Evolutionary conservation across 192 early-diverging fungal species (phyloP), one percentile per base, ranked within the genome.

Genomic region (Coemansia sp.): DNA sequence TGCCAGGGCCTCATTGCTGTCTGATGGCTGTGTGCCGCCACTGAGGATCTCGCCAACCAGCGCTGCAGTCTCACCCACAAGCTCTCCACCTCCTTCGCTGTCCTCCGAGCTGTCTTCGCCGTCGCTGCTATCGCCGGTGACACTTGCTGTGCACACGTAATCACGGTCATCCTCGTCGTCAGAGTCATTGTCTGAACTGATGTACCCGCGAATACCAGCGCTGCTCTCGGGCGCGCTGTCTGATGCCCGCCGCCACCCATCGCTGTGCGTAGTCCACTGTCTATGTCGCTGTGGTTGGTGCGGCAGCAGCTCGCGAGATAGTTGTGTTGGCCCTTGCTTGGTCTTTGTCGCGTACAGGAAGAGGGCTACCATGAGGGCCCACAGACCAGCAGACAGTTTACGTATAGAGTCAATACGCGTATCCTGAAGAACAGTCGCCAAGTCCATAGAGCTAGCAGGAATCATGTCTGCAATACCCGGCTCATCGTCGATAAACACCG

Each of bases 401-500:
- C 73, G 67, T 0, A 73, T 39, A 0, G 80, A 72, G 58, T 69
- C 59, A 4, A 69, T 51, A 12, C 80, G 75, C 12, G 80, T 83
- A 60, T 69, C 68, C 19, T 61, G 60, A 14, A 83, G 41, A 6
- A 66, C 63, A 4, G 44, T 51, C 5, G 45, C 69, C 45, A 83
- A 29, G 4, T 69, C 70, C 19, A 67, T 63, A 4, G 69, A 17
- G 38, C 55, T 65, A 14, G 63, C 27, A 8, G 66, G 73, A 2
- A 66, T 12, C n/a, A 25, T 31, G 0, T 14, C 17, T 25, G 60
- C 7, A 9, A 34, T 39, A 9, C 23, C 46, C 1, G 76, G 76
- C 73, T 83, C 80, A 32, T 83, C 76, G 7, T 83, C 80, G 14
- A 83, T 41, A 51, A 70, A 69, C 15, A 70, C 75, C 3, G 46